These are phyloP conservation scores for Acanthamoeba triangularis DNA, from an alignment of 208 protist genomes.

Conservation along the genomic window DNA sequence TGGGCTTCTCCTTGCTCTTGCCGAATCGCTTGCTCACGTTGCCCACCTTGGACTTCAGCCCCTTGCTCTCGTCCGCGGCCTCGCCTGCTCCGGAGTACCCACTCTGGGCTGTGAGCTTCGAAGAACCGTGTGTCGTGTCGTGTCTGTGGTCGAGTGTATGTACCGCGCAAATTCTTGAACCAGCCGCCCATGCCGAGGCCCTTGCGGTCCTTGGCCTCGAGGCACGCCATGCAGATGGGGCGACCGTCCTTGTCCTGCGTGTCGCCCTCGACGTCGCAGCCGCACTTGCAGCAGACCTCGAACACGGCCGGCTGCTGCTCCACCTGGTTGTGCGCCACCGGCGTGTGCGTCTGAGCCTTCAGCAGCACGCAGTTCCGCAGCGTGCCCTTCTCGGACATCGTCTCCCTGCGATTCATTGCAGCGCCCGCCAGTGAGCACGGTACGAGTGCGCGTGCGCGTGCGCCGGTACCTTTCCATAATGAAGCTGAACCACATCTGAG, in stretches of 20 bases:
- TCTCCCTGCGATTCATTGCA: background rate
- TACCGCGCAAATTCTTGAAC: conserved; percentile 59
- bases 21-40: conserved; percentile 58
- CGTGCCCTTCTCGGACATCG: conserved; percentile 63
- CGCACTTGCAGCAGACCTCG: conserved; percentile 69
- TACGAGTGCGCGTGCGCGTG: background rate
- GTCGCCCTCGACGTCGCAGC: conserved; percentile 54
- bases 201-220: conserved; percentile 66
- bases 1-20: conserved; percentile 56
- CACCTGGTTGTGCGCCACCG: background rate
- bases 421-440: background rate
- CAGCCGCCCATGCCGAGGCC: conserved; percentile 34
- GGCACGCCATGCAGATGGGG: conserved; percentile 20
- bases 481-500: conserved; percentile 75
- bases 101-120: background rate
- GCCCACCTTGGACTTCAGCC: conserved; percentile 34
- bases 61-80: conserved; percentile 10
- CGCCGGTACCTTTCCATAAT: conserved; percentile 33
- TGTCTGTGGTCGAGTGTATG: too few relatives aligned
- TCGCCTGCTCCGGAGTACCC: background rate
- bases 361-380: conserved; percentile 41
- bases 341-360: background rate
- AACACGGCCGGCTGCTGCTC: conserved; percentile 73
- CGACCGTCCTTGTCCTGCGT: conserved; percentile 64
- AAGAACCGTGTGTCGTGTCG: background rate